A percentile compares a stretch with the other conserved stretches of the same genome.
Conservation (phyloP, 306 rosid species). For the Fragaria vesca region DNA sequence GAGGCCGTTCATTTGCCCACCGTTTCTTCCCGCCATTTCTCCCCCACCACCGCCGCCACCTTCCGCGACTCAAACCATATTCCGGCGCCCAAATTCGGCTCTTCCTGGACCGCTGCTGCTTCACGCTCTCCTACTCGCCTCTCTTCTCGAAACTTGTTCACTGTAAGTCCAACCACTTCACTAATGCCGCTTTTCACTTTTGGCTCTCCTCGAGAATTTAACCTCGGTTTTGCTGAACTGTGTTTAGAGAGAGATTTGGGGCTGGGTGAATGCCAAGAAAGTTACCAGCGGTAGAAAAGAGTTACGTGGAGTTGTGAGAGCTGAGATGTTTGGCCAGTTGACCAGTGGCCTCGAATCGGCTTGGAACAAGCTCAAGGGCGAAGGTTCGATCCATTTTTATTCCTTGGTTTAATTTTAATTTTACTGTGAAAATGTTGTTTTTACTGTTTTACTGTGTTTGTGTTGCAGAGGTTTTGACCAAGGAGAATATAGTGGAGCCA, state of each 20-base stretch:
- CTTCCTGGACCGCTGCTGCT: slow-evolving; percentile 43
- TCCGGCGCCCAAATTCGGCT: slow-evolving; percentile 33
- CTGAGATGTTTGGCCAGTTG: slow-evolving; percentile 96
- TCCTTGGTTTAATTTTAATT: neutral
- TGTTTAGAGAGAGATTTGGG: slow-evolving; percentile 81
- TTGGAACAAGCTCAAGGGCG: slow-evolving; percentile 97
- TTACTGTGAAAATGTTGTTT: neutral
- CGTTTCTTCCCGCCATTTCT: slow-evolving; percentile 69
- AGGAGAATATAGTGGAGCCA: slow-evolving; percentile 94
- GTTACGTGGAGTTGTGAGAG: slow-evolving; percentile 61
- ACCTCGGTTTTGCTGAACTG: slow-evolving; percentile 3
- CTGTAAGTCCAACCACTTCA: slow-evolving; percentile 46
- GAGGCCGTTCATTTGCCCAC: slow-evolving; percentile 64
- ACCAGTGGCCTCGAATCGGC: slow-evolving; percentile 91
- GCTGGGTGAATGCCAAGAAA: slow-evolving; percentile 70
- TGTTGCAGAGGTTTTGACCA: slow-evolving; percentile 83
- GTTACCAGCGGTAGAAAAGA: slow-evolving; percentile 34
- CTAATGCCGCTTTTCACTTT: neutral
- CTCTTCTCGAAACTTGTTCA: slow-evolving; percentile 63
- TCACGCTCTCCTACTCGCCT: slow-evolving; percentile 37
- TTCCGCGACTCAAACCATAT: slow-evolving; percentile 30
- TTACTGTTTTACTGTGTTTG: slow-evolving; percentile 12
- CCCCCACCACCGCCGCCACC: slow-evolving; percentile 34
- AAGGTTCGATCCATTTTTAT: slow-evolving; percentile 46
- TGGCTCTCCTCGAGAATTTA: neutral